A percentile compares a stretch with the other conserved stretches of the same genome.
These are phyloP conservation scores for Boletus pseudo-olivaceus DNA, from an alignment of 768 basidiomycete species.

Conservation along the genomic window DNA sequence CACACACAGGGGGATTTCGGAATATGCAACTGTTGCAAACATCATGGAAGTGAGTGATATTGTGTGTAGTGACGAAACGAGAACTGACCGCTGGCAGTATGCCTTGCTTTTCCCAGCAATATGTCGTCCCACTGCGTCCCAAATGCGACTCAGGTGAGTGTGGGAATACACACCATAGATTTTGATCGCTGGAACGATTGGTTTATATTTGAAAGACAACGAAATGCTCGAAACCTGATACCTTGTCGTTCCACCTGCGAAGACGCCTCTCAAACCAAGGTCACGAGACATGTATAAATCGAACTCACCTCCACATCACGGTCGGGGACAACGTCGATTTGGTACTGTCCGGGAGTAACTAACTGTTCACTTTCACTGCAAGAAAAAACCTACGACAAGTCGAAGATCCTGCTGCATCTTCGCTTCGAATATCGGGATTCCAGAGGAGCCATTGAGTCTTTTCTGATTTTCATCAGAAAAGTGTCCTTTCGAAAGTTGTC, in stretches of 20 bases:
- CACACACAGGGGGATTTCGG: conserved; percentile 33
- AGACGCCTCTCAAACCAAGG: not conserved
- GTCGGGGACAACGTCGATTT: conserved; percentile 45
- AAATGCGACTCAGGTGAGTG: conserved; percentile 44
- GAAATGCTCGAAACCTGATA: conserved; percentile 7
- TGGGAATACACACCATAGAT: conserved; percentile 53
- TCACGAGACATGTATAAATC: not conserved
- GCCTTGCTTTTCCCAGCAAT: conserved; percentile 44
- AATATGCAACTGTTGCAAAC: conserved; percentile 40
- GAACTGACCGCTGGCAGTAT: conserved; percentile 47
- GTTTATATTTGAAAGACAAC: not conserved
- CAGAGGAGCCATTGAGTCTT: conserved; percentile 43
- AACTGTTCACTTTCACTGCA: not conserved
- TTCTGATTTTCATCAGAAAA: conserved; percentile 72
- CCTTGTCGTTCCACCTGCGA: conserved; percentile 40
- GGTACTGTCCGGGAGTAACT: conserved; percentile 37
- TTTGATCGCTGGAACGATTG: conserved; percentile 36
- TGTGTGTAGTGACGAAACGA: not conserved
- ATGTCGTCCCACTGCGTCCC: conserved; percentile 45
- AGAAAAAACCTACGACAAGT: conserved; percentile 41
- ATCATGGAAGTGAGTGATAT: not conserved
- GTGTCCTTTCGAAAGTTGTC: conserved; percentile 66
- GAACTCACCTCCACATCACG: conserved; percentile 31
- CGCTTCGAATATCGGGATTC: conserved; percentile 64
- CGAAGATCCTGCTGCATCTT: conserved; percentile 56